Percentiles rank a stretch among this genome's conserved stretches.
Conservation (phyloP, 225 moss, liverwort and hornwort genomes). For the Polytrichum commune region DNA sequence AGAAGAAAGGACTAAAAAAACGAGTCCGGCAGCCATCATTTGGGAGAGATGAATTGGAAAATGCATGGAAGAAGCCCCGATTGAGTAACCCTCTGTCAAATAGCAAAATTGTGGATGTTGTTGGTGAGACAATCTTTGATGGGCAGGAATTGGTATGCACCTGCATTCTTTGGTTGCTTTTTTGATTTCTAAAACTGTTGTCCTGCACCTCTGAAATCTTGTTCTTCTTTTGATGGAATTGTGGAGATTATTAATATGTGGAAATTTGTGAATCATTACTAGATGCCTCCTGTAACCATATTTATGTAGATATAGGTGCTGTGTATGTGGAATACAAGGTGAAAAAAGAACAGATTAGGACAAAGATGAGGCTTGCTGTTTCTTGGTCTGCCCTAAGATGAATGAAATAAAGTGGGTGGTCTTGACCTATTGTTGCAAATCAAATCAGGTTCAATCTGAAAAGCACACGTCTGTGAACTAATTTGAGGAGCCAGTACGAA, state of each 20-base stretch:
- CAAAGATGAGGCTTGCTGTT: too few relatives aligned
- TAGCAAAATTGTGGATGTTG: neutral
- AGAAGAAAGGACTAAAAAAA: slow-evolving; percentile 12
- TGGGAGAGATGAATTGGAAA: slow-evolving; percentile 10
- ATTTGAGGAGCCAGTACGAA: neutral
- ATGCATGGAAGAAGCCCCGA: slow-evolving; percentile 23
- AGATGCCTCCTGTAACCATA: too few relatives aligned
- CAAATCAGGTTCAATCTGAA: neutral
- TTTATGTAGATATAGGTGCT: too few relatives aligned
- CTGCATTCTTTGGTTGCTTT: slow-evolving; percentile 1
- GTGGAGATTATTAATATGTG: too few relatives aligned
- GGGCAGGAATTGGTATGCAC: slow-evolving; percentile 33
- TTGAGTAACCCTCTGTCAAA: slow-evolving; percentile 15
- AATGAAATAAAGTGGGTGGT: too few relatives aligned
- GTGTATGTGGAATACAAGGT: neutral
- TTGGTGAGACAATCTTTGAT: slow-evolving; percentile 33
- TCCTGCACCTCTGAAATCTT: too few relatives aligned
- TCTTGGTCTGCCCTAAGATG: too few relatives aligned
- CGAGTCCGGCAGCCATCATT: slow-evolving; percentile 19
- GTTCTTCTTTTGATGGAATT: too few relatives aligned
- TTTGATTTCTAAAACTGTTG: neutral
- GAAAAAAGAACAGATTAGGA: neutral
- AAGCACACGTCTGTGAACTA: neutral
- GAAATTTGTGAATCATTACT: too few relatives aligned
- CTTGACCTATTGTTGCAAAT: too few relatives aligned